A percentile compares a stretch with the other conserved stretches of the same genome.
phyloP scores from a whole-genome alignment of 257 asterid species.

The Solanum pinnatisectum region DNA sequence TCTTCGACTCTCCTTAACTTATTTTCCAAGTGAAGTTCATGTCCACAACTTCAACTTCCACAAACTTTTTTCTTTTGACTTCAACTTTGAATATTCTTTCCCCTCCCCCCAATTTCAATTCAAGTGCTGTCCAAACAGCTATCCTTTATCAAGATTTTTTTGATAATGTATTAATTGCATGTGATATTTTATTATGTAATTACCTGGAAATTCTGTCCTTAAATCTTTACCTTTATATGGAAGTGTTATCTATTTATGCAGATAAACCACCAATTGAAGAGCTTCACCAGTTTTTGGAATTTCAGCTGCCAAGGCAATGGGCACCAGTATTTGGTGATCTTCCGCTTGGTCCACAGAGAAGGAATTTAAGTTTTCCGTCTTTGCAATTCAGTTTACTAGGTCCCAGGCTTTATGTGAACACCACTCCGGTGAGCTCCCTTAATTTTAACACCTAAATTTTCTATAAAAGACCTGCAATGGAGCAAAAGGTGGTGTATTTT shows the following conservation, averaged over 20 bases:
- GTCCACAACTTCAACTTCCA: background rate
- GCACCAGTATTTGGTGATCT: conserved; percentile 94
- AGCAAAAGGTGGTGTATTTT: background rate
- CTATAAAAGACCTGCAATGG: background rate
- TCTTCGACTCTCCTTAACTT: background rate
- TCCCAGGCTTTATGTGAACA: conserved; percentile 76
- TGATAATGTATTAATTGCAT: background rate
- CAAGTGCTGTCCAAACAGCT: background rate
- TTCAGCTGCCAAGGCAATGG: conserved; percentile 98
- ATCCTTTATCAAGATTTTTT: background rate
- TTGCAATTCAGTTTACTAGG: conserved; percentile 95
- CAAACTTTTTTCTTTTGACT: background rate
- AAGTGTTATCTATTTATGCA: conserved; percentile 21
- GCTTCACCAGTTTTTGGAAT: conserved; percentile 95
- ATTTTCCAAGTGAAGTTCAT: background rate
- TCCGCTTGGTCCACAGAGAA: conserved; percentile 94
- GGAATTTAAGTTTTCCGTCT: conserved; percentile 63
- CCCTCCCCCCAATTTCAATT: background rate
- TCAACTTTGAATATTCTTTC: background rate
- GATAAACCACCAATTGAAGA: conserved; percentile 99
- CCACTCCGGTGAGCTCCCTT: conserved; percentile 41
- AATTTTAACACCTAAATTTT: background rate
- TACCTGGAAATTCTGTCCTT: background rate
- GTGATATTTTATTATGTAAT: background rate
- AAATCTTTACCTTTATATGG: background rate